A percentile compares a stretch with the other conserved stretches of the same genome.
These are phyloP conservation scores for Neurospora sp. DNA, from an alignment of 495 filamentous ascomycete species.

Conservation along the genomic window DNA sequence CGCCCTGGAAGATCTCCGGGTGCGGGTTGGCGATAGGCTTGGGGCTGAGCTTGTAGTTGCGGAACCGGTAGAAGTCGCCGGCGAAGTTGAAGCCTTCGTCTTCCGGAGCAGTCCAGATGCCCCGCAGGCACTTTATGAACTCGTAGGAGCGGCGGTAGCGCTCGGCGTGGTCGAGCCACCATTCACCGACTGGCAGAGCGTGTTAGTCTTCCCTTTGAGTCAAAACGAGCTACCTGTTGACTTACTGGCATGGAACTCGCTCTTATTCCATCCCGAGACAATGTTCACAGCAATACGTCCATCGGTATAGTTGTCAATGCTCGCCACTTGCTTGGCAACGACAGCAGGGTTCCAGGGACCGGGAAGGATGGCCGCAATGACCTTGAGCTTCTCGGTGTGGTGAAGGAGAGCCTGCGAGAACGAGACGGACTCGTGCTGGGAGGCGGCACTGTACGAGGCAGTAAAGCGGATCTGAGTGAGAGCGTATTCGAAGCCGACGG, in stretches of 20 bases:
- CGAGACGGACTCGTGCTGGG: constrained; percentile 40
- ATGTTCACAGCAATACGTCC: constrained; percentile 39
- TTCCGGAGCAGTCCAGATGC: constrained; percentile 33
- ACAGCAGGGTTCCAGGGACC: constrained; percentile 41
- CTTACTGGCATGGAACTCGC: constrained; percentile 23
- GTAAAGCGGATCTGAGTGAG: constrained; percentile 40
- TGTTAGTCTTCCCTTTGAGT: not conserved
- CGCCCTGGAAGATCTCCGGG: constrained; percentile 40
- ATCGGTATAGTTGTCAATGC: constrained; percentile 37
- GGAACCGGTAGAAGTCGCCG: constrained; percentile 40
- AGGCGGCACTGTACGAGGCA: constrained; percentile 37
- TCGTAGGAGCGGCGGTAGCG: constrained; percentile 36
- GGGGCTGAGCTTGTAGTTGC: constrained; percentile 35
- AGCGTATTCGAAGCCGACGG: constrained; percentile 36
- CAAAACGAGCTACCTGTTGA: not conserved
- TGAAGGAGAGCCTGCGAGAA: constrained; percentile 39
- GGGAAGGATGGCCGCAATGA: constrained; percentile 40
- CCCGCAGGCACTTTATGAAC: constrained; percentile 36
- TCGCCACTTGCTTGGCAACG: constrained; percentile 39
- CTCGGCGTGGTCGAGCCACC: constrained; percentile 42
- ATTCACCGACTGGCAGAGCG: constrained; percentile 34
- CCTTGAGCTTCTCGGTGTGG: constrained; percentile 30
- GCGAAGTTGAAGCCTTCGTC: constrained; percentile 34
- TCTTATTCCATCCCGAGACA: constrained; percentile 41
- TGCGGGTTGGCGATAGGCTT: constrained; percentile 34